Evolutionary conservation across 2,329 filamentous ascomycete species (phyloP).

Genomic region (Apiospora kogelbergensis): DNA sequence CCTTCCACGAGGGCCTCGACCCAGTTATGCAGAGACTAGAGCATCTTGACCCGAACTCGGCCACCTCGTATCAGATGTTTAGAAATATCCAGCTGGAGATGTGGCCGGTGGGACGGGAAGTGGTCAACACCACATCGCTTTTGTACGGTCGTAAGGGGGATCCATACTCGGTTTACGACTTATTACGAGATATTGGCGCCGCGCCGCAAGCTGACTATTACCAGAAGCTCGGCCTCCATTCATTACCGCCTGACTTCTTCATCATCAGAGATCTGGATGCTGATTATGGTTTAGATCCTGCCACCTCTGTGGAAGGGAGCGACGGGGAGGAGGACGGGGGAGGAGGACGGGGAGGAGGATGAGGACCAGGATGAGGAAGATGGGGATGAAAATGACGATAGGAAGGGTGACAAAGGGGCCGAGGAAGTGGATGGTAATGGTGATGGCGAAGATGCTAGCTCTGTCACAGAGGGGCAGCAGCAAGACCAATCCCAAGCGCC

Average conservation of each 20-base stretch:
- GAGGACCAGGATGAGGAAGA: neutral
- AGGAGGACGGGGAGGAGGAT: neutral
- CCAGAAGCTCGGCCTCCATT: neutral
- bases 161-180: conserved; percentile 12
- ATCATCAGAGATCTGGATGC: neutral
- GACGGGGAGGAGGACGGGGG: neutral
- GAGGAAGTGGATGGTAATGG: neutral
- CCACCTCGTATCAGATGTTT: neutral
- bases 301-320: neutral
- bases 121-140: neutral
- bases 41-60: conserved; percentile 3
- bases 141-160: neutral
- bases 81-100: too few relatives aligned
- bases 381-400: neutral
- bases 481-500: neutral
- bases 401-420: neutral
- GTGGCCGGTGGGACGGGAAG: neutral
- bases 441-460: neutral
- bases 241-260: conserved; percentile 10
- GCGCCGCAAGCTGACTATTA: conserved; percentile 8
- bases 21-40: conserved; percentile 2
- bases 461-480: neutral
- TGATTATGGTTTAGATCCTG: neutral
- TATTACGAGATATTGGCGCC: conserved; percentile 5
- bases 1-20: neutral